A percentile compares a stretch with the other conserved stretches of the same genome.
phyloP scores from a whole-genome alignment of 2,329 filamentous ascomycete species.

The Aureobasidium zeae region DNA sequence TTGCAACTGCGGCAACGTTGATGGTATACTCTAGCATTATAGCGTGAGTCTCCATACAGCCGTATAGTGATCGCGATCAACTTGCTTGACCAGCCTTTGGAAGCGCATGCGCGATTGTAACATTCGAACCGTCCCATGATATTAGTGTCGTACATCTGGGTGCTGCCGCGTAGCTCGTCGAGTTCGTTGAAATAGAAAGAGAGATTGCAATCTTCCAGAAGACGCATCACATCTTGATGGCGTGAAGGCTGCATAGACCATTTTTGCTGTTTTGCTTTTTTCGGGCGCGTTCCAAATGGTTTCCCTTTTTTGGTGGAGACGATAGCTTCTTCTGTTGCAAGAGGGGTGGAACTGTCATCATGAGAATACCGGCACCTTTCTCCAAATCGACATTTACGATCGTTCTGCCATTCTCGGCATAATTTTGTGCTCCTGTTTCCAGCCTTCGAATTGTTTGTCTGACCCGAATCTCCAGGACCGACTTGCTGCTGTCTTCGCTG shows the following conservation, averaged over 20 bases:
- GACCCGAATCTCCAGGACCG: too few species aligned
- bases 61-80: conserved; percentile 35
- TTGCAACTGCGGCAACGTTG: conserved; percentile 34
- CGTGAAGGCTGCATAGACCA: conserved; percentile 30
- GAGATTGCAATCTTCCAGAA: conserved; percentile 26
- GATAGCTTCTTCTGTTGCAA: too few species aligned
- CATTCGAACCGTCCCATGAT: conserved; percentile 37
- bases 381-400: too few species aligned
- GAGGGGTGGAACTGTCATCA: too few species aligned
- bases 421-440: too few species aligned
- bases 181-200: conserved; percentile 25
- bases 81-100: conserved; percentile 32
- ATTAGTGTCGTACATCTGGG: conserved; percentile 30
- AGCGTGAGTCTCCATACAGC: conserved; percentile 29
- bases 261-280: conserved; percentile 17
- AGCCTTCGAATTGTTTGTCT: too few species aligned
- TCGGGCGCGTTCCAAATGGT: too few species aligned
- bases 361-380: too few species aligned
- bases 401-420: too few species aligned
- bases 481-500: too few species aligned
- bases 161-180: conserved; percentile 23
- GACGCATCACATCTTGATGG: conserved; percentile 24
- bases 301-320: too few species aligned
- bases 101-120: conserved; percentile 26
- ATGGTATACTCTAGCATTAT: conserved; percentile 38